Conservation (phyloP, 768 basidiomycete species). For the Paxillus ammoniavirescens region DNA sequence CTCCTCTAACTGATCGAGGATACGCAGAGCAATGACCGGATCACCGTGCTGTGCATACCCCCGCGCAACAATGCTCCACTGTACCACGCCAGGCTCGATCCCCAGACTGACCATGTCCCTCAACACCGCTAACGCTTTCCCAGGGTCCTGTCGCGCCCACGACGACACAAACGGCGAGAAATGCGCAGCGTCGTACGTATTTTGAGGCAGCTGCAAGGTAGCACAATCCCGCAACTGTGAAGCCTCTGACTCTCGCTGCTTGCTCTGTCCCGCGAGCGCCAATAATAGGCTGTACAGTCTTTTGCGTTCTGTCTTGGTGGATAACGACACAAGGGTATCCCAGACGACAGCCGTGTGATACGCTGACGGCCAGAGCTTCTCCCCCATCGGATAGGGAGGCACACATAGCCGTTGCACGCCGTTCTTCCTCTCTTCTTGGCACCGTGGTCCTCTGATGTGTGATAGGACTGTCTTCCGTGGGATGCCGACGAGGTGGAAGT, state of each 20-base stretch:
- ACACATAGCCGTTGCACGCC: neutral
- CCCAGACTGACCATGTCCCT: conserved; percentile 51
- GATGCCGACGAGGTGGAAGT: conserved; percentile 55
- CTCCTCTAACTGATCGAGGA: conserved; percentile 45
- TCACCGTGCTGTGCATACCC: conserved; percentile 43
- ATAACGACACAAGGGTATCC: conserved; percentile 28
- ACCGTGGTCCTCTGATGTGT: conserved; percentile 12
- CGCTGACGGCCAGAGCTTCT: conserved; percentile 31
- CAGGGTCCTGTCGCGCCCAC: conserved; percentile 31
- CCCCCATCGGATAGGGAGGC: neutral
- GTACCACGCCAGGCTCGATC: conserved; percentile 44
- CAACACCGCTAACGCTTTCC: conserved; percentile 40
- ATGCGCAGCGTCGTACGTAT: conserved; percentile 34
- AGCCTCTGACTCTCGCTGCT: neutral
- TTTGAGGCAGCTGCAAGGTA: conserved; percentile 23
- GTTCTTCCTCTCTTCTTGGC: conserved; percentile 4
- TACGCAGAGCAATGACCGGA: conserved; percentile 31
- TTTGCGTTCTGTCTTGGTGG: conserved; percentile 24
- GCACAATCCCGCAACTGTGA: neutral
- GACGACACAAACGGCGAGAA: conserved; percentile 56
- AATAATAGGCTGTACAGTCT: conserved; percentile 46
- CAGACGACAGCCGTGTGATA: conserved; percentile 37
- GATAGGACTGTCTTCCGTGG: conserved; percentile 34
- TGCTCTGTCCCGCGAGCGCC: conserved; percentile 13
- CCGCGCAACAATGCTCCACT: conserved; percentile 50